Evolutionary conservation across 2,329 filamentous ascomycete species (phyloP).

Genomic region (Pezicula neosporulosa): DNA sequence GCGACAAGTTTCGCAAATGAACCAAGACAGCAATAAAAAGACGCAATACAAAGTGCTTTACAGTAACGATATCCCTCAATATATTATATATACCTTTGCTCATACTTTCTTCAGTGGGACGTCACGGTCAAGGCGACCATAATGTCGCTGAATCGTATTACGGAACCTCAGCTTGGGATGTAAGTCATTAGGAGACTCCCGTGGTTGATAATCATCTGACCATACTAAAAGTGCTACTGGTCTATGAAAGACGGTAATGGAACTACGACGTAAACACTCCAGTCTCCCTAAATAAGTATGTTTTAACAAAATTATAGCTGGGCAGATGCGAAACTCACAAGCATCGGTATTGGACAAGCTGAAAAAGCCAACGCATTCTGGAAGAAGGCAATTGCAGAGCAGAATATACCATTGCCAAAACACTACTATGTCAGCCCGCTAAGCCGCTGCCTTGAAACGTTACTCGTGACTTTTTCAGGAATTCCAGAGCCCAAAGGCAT

Average conservation of each 20-base stretch:
- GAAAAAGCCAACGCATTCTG: slow-evolving; percentile 59
- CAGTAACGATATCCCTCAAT: slow-evolving; percentile 14
- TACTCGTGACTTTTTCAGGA: slow-evolving; percentile 54
- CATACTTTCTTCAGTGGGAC: slow-evolving; percentile 44
- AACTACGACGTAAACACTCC: slow-evolving; percentile 36
- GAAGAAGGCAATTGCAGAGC: slow-evolving; percentile 43
- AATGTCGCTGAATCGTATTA: slow-evolving; percentile 60
- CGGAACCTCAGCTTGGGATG: slow-evolving; percentile 65
- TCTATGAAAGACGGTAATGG: slow-evolving; percentile 59
- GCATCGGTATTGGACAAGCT: slow-evolving; percentile 53
- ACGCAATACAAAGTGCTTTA: slow-evolving; percentile 61
- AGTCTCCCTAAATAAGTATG: too few relatives aligned
- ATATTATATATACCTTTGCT: background rate
- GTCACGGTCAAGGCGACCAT: slow-evolving; percentile 63
- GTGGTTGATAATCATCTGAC: background rate
- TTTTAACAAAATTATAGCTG: slow-evolving; percentile 33
- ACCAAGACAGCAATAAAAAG: slow-evolving; percentile 36
- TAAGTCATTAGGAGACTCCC: slow-evolving; percentile 28
- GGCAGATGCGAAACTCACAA: slow-evolving; percentile 62
- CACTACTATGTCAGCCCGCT: slow-evolving; percentile 64
- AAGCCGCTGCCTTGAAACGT: slow-evolving; percentile 59
- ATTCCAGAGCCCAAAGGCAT: slow-evolving; percentile 46
- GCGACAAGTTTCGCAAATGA: slow-evolving; percentile 50
- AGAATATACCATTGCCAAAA: slow-evolving; percentile 57
- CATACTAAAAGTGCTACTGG: slow-evolving; percentile 55